Evolutionary conservation across 2,329 filamentous ascomycete genomes (phyloP), one percentile per base, ranked within the genome.

Genomic region (Pseudogymnoascus sp.): DNA sequence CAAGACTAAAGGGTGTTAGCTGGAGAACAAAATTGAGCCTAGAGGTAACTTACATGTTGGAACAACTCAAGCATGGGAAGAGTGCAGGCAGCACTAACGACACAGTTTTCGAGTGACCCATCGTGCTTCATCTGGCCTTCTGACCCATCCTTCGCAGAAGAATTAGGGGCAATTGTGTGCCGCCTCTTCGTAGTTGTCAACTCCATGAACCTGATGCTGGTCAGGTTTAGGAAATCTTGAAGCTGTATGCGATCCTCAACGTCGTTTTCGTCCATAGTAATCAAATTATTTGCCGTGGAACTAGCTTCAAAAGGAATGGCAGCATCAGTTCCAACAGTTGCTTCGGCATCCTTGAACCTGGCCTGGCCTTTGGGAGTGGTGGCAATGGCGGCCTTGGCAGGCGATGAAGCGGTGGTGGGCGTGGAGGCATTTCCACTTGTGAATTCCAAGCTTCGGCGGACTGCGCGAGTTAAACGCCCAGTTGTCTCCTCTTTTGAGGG

Each of bases 141-240:
- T 74, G 74, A 53, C 66, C 68, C 61, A 35, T 62, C 65, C 67
- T 73, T 78, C 44, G 70, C 73, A 47, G 69, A 72, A 65, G 69
- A 78, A 74, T 69, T 68, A 13, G 86, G 86, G 2, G 84, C 88
- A 53, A 88, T 86, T 0, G 93, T 97, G 70, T 96, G 89, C 63
- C 95, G 84, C 68, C 93, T 83, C 74, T 97, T 97, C 1, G 93
- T 97, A 0, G 93, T 96, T n/a, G 89, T 96, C 60, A 99, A 81
- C 73, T 99, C 95, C 90, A 99, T 97, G 77, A 99, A 99, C 62
- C 93, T 90, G 70, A 99, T 96, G 64, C 91, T 96, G 2, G 93
- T 97, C 86, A 96, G 87, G 66, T 96, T 91, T 50, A 99, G 78
- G 76, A 99, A 99, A 62, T 96, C 90, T 69, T 96, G 91, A 2